Evolutionary conservation across 1,284 basidiomycete genomes (phyloP).

Genomic region (Heterobasidion annosum): DNA sequence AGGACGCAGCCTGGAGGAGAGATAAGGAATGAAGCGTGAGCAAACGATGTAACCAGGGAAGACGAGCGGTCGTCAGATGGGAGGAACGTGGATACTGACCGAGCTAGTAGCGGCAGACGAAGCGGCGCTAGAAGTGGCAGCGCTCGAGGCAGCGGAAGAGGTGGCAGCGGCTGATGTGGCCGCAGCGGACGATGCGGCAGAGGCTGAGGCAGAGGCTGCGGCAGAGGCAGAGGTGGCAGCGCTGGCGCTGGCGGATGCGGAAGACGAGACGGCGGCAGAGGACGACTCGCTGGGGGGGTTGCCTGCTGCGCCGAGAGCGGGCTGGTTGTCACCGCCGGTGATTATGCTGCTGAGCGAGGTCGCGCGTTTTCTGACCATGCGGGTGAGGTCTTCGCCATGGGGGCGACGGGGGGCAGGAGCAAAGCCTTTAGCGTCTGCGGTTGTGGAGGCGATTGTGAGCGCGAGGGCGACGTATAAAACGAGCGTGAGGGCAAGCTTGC

Average conservation of each 20-base stretch:
- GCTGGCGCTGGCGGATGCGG: background rate
- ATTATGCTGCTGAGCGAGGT: conserved; percentile 2
- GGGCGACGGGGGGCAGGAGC: conserved; percentile 30
- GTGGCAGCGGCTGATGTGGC: conserved; percentile 6
- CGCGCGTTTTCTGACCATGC: conserved; percentile 58
- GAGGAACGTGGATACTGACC: conserved; percentile 4
- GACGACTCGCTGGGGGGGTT: conserved; percentile 1
- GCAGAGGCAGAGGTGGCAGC: conserved; percentile 11
- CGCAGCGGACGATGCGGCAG: conserved; percentile 12
- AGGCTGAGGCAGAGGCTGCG: background rate
- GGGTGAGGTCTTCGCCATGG: conserved; percentile 45
- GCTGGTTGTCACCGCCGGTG: conserved; percentile 12
- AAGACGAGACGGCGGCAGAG: background rate
- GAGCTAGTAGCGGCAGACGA: conserved; percentile 10
- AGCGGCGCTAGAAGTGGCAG: background rate
- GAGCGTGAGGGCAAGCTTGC: conserved; percentile 49
- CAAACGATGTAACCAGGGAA: background rate
- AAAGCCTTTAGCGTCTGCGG: conserved; percentile 37
- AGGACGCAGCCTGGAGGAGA: background rate
- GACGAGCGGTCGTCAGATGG: background rate
- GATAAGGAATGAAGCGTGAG: background rate
- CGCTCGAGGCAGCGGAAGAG: background rate
- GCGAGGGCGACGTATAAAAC: conserved; percentile 45
- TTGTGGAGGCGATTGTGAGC: conserved; percentile 30
- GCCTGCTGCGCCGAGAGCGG: conserved; percentile 7